Base-by-base conservation (phyloP, 202 grass and related monocot species). In the Carex arenaria region DNA sequence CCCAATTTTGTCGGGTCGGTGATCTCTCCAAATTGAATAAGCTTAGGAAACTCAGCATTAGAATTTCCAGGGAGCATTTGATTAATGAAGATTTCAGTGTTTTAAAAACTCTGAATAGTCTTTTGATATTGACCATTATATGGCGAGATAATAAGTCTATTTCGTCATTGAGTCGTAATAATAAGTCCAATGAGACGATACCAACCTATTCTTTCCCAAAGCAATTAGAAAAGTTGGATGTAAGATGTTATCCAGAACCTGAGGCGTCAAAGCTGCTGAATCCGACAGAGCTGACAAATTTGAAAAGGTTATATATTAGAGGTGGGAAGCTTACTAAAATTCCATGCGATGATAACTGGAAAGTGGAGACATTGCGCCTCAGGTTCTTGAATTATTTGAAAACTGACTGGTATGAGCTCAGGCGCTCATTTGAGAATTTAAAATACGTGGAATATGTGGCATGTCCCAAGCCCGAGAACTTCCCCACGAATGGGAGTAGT, bases 41-140 rank as follows among this genome's bases (percentile, higher is more conserved):
- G 26, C 61, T 93, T 78, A 90, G 86, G 64, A 93, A 93, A 63
- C 81, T 93, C 45, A 90, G 84, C 59, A 71, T 93, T 79, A 88
- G 67, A 63, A 90, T 93, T 84, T 89, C 86, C 19, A 81, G 67
- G 51, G 79, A 83, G 73, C 60, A 83, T 76, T 53, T 53, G 8
- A 2, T 2, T 11, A 53, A 10, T 1, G 49, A 53, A 53, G 49
- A 53, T 53, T 53, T 53, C 10, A 13, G 1, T 13, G 49, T 10
- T 2, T 11, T 53, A 13, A 1, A 53, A 53, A 10, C 8, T 11
- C 49, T 53, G 2, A 11, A 53, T 11, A 10, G 10, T 1, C 49
- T 53, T 11, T 11, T 11, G 12, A 11, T 53, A 53, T 53, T 53
- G 49, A 53, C 49, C 49, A 53, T 53, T 53, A 53, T 3, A 3